Evolutionary conservation across 148 eudicot species (phyloP).

Genomic region (Spergularia marina): DNA sequence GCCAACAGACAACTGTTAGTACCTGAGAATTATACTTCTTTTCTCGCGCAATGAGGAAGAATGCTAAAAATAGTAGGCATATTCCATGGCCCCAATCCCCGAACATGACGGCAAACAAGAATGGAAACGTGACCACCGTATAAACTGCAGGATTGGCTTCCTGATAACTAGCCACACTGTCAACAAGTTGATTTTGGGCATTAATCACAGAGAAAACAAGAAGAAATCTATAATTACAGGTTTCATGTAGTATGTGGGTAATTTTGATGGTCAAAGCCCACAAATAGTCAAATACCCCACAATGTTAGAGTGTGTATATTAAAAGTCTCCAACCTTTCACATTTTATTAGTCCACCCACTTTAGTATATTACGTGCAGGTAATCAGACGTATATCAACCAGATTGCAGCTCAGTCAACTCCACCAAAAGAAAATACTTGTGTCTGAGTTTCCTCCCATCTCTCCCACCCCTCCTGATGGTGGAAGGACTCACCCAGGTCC

Average conservation of each 20-base stretch:
- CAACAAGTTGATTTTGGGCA: constrained; percentile 18
- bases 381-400: too few species aligned
- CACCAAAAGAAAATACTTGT: background rate
- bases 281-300: background rate
- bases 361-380: too few species aligned
- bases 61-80: constrained; percentile 83
- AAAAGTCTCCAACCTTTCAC: too few species aligned
- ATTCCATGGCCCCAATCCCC: constrained; percentile 99
- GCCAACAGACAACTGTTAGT: constrained; percentile 15
- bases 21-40: constrained; percentile 84
- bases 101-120: constrained; percentile 99
- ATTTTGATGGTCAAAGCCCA: background rate
- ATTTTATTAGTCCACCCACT: too few species aligned
- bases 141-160: constrained; percentile 98
- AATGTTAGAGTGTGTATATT: background rate
- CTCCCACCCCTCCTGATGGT: background rate
- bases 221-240: background rate
- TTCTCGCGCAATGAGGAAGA: constrained; percentile 84
- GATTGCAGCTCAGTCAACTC: too few species aligned
- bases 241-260: background rate
- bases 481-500: too few species aligned
- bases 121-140: constrained; percentile 89
- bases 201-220: background rate
- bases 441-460: background rate
- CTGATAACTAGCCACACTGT: constrained; percentile 93